phyloP scores from a whole-genome alignment of 768 basidiomycete genomes.

The Amanita pseudoporphyria region DNA sequence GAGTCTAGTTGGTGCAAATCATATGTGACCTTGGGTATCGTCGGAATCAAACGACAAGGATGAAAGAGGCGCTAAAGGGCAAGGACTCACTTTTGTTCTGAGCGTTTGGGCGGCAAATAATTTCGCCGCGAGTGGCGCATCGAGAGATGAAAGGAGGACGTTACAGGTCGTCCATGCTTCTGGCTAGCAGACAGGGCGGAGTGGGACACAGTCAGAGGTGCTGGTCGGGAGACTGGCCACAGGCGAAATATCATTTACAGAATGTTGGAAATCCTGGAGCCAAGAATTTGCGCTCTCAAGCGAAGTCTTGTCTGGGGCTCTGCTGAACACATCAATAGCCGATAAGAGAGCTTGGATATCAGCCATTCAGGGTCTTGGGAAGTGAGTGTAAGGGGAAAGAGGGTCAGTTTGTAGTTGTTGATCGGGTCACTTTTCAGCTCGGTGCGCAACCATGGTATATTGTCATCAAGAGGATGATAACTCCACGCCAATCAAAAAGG shows the following conservation, averaged over 20 bases:
- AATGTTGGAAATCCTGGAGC: constrained; percentile 99
- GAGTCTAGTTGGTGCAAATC: constrained; percentile 84
- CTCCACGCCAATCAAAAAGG: constrained; percentile 35
- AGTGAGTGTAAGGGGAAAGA: constrained; percentile 10
- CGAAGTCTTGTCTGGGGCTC: constrained; percentile 73
- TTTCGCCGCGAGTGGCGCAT: constrained; percentile 71
- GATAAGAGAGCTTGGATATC: constrained; percentile 65
- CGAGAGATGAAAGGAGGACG: constrained; percentile 73
- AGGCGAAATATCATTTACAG: constrained; percentile 83
- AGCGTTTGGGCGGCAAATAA: constrained; percentile 97
- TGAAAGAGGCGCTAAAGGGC: constrained; percentile 4
- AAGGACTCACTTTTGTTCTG: constrained; percentile 72
- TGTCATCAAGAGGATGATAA: constrained; percentile 28
- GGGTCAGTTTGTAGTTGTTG: constrained; percentile 29
- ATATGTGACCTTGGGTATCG: constrained; percentile 71
- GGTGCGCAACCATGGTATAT: constrained; percentile 32
- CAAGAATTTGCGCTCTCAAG: constrained; percentile 86
- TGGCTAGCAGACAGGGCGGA: constrained; percentile 63
- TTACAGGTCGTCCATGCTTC: constrained; percentile 98
- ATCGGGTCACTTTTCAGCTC: constrained; percentile 8
- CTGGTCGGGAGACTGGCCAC: constrained; percentile 49
- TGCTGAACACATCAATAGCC: constrained; percentile 70
- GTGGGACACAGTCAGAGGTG: constrained; percentile 59
- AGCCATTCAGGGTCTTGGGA: constrained; percentile 30
- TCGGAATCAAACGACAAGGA: constrained; percentile 19